Conservation (phyloP, 352 stramenopile genomes). For the Blastocystis sp. region DNA sequence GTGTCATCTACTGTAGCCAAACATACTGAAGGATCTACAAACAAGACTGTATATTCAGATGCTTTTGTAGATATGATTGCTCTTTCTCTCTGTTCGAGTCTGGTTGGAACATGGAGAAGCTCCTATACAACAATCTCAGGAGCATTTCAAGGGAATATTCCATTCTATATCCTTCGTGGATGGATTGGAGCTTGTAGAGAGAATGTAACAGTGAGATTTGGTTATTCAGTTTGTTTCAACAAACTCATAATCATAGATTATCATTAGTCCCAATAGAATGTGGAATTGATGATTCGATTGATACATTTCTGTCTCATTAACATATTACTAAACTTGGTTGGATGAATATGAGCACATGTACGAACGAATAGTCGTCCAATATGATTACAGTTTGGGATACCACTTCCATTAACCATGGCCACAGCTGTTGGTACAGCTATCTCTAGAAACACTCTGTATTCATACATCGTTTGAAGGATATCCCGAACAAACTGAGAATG, state of each 20-base stretch:
- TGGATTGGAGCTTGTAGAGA: no score
- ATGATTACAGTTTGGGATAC: conserved; percentile 8
- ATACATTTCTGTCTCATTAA: neutral
- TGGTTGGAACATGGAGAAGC: neutral
- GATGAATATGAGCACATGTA: conserved; percentile 39
- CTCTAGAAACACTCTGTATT: conserved; percentile 3
- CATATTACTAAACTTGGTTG: neutral
- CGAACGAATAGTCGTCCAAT: neutral
- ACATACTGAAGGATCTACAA: no score
- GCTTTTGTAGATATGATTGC: neutral
- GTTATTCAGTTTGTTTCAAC: no score
- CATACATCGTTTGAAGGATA: neutral
- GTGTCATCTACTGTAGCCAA: no score
- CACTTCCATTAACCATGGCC: neutral
- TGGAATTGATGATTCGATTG: no score
- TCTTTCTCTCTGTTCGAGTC: neutral
- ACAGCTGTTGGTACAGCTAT: neutral
- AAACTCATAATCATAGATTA: no score
- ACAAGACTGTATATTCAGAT: neutral
- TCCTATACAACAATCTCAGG: neutral
- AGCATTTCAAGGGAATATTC: neutral
- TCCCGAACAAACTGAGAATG: neutral
- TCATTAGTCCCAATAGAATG: no score
- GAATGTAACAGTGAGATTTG: no score
- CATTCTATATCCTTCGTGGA: neutral